Conservation (phyloP, 2,329 filamentous ascomycete species). For the Sclerotinia sclerotiorum region DNA sequence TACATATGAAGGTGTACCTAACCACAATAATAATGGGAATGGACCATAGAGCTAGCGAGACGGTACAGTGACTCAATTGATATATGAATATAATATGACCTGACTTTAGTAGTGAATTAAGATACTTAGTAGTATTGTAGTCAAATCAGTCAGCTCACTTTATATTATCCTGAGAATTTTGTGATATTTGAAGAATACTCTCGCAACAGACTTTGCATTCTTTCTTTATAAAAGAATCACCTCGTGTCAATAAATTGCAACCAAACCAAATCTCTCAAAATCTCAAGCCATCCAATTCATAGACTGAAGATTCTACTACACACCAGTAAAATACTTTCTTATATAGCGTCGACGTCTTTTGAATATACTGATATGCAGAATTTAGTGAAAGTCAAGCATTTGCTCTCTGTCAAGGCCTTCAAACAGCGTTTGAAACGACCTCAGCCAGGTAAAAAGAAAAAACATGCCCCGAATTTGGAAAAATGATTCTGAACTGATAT, state of each 20-base stretch:
- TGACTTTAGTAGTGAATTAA: neutral
- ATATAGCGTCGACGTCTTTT: neutral
- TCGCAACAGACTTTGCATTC: fast-evolving
- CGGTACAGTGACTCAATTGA: too few relatives aligned
- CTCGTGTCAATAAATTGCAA: neutral
- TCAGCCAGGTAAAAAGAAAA: neutral
- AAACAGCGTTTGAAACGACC: neutral
- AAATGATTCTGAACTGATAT: too few relatives aligned
- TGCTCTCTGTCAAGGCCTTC: neutral
- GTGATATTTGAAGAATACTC: neutral
- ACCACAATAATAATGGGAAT: neutral
- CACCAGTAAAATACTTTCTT: neutral
- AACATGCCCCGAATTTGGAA: neutral
- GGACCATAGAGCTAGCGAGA: neutral
- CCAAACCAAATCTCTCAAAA: neutral
- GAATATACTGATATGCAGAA: neutral
- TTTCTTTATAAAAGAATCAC: neutral
- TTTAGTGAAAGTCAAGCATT: neutral
- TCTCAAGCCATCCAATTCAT: too few relatives aligned
- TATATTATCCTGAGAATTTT: neutral
- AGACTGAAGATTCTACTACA: neutral
- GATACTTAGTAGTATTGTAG: too few relatives aligned
- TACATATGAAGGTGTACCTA: neutral
- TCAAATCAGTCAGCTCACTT: neutral
- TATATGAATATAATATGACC: neutral